These are phyloP conservation scores for Penstemon newberryi DNA, from an alignment of 257 asterid species.

Conservation along the genomic window DNA sequence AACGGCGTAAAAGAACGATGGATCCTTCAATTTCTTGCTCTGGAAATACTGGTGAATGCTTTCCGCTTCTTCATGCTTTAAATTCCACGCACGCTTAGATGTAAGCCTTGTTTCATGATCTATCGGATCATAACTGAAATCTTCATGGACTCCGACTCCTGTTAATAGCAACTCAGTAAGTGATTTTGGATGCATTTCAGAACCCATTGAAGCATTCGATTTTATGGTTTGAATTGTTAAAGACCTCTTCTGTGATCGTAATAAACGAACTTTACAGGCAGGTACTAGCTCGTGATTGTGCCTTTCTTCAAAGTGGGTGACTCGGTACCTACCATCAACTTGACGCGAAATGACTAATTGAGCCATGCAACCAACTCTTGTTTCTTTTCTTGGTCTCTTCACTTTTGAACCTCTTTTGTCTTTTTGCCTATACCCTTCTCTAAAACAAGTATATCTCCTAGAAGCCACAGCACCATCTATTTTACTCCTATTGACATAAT, in stretches of 20 bases:
- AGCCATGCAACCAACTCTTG: slow-evolving; percentile 67
- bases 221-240: slow-evolving; percentile 35
- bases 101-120: slow-evolving; percentile 51
- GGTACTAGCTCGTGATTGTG: slow-evolving; percentile 66
- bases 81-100: slow-evolving; percentile 35
- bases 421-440: slow-evolving; percentile 54
- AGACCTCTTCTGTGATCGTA: slow-evolving; percentile 57
- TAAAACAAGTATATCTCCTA: slow-evolving; percentile 62
- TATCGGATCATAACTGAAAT: slow-evolving; percentile 33
- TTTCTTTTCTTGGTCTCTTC: slow-evolving; percentile 57
- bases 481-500: slow-evolving; percentile 61
- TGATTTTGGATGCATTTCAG: slow-evolving; percentile 38
- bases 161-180: slow-evolving; percentile 41
- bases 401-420: slow-evolving; percentile 55
- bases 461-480: slow-evolving; percentile 53
- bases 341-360: slow-evolving; percentile 64
- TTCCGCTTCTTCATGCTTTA: slow-evolving; percentile 48
- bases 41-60: slow-evolving; percentile 45
- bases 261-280: slow-evolving; percentile 43
- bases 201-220: slow-evolving; percentile 34
- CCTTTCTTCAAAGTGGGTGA: slow-evolving; percentile 59
- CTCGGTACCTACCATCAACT: slow-evolving; percentile 57
- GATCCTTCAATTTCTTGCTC: slow-evolving; percentile 46
- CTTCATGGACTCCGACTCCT: slow-evolving; percentile 32
- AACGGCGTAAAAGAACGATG: slow-evolving; percentile 45